Base-by-base conservation (phyloP, 75 land plant species). In the Pseudotsuga menziesii region DNA sequence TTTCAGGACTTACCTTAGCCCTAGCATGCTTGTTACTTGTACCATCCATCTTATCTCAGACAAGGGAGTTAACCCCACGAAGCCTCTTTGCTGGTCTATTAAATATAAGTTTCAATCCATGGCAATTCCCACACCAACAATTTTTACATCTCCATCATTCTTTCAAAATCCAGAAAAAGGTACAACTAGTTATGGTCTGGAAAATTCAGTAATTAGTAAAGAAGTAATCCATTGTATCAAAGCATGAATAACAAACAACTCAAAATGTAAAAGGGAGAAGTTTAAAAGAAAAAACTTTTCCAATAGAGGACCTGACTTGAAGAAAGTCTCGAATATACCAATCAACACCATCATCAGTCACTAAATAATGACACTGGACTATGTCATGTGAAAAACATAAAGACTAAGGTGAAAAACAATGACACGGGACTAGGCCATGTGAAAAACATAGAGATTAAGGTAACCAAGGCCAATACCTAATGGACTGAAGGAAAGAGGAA, bases 111-210 rank as follows among this genome's bases (percentile, higher is more conserved):
- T 96, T 98, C 7, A 96, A 70, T 56, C 91, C 82, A 82, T 96
- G 98, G 79, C 99, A 96, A 80, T 96, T 95, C 19, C 95, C 95
- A 80, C 99, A 96, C 98, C 98, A 90, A 93, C 95, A 69, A 96
- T 80, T 79, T 96, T 96, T 79, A 96, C 99, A 85, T 94, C 95
- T 4, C 87, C 99, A 74, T 96, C 93, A 89, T 96, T 94, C 99
- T 96, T 85, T 62, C 69, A 71, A 74, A 69, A 81, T 27, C n/a
- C 35, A 57, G 73, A 74, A 52, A 71, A 5, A 44, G 52, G 52
- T 44, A 44, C 8, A 9, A 44, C 8, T 44, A 7, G 52, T 44
- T 44, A 44, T 44, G 52, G 52, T 1, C 52, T 7, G 52, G 9
- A 44, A 44, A 44, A 44, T 44, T 35, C 0, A 39, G 7, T 14